Base-by-base conservation (phyloP, 2,329 filamentous ascomycete species). In the Didymella segeticola region DNA sequence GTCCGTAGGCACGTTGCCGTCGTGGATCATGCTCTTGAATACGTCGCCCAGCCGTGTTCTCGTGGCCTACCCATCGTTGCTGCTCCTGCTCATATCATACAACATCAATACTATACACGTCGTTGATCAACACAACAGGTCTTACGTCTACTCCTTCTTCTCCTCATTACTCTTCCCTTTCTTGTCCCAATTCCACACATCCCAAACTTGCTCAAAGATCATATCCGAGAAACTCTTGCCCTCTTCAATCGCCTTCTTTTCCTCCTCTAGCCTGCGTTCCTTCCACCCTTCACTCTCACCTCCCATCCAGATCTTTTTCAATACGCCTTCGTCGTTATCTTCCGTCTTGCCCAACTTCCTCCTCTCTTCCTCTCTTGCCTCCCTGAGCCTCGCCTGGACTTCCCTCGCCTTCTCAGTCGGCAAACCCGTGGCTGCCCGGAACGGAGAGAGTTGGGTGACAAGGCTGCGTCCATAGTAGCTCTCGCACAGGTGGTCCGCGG, bases 401-500 rank as follows among this genome's bases (percentile, higher is more conserved):
- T 75, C 68, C 22, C 61, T 50, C 25, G 75, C 76, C 26, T 60
- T 62, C 48, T 77, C 75, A 1, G 76, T 77, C 2, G 75, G 75
- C 37, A 77, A 33, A 1, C 55, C 62, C 0, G 51, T 58, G 15
- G 58, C 52, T 2, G 61, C 36, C 1, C 57, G 39, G 46, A 56
- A 34, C 27, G 51, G 60, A 4, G 48, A 47, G 7, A 77, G 33
- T n/a, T 75, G 69, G 33, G 70, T 64, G 26, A 75, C 53, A 4
- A 78, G 61, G 2, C 74, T 65, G 17, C 69, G 70, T 5, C 77
- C 76, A 23, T 71, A 77, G 43, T 74, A 72, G 42, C 78, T 72
- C 31, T 72, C 72, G 12, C 72, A 66, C 4, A 84, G 71, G 58
- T 83, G 78, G 64, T 82, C 79, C 9, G 79, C 79, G 8, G 79